Percentiles rank a stretch among this genome's conserved stretches.
Evolutionary conservation across 768 basidiomycete species (phyloP).

Genomic region (Naganishia onofrii): DNA sequence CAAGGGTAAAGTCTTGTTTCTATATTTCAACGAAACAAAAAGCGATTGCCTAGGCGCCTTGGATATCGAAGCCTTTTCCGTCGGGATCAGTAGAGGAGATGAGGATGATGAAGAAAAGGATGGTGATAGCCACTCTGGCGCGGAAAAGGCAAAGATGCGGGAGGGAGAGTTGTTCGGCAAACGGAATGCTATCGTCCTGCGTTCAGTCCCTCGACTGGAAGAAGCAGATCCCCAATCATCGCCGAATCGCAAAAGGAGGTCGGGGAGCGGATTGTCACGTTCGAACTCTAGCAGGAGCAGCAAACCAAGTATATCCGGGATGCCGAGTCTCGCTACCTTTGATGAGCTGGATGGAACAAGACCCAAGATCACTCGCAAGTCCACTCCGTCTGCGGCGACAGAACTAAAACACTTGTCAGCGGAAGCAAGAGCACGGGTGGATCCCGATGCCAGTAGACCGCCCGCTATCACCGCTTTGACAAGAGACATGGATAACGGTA

Average conservation of each 20-base stretch:
- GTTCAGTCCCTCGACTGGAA: slow-evolving; percentile 32
- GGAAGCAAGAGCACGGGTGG: not conserved
- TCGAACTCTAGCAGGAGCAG: not conserved
- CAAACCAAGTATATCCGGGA: not conserved
- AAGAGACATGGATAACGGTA: slow-evolving; percentile 38
- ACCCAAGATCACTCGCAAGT: slow-evolving; percentile 16
- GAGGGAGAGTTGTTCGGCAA: slow-evolving; percentile 91
- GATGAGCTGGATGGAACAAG: not conserved
- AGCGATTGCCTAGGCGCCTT: slow-evolving; percentile 87
- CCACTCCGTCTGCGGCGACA: not conserved
- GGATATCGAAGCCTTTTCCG: slow-evolving; percentile 74
- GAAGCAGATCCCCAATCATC: slow-evolving; percentile 2
- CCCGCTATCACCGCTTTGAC: slow-evolving; percentile 32
- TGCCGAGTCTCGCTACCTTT: not conserved
- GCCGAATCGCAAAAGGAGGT: not conserved
- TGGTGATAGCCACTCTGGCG: not conserved
- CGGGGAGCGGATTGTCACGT: not conserved
- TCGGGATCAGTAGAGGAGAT: slow-evolving; percentile 56
- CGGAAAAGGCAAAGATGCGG: slow-evolving; percentile 49
- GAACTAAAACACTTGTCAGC: slow-evolving; percentile 14
- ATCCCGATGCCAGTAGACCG: not conserved
- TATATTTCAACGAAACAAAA: slow-evolving; percentile 91
- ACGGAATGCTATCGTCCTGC: slow-evolving; percentile 69
- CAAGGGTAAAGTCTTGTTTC: slow-evolving; percentile 84
- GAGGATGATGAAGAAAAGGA: slow-evolving; percentile 36